Base-by-base conservation (phyloP, 2,329 filamentous ascomycete genomes). In the Nothophoma quercina region DNA sequence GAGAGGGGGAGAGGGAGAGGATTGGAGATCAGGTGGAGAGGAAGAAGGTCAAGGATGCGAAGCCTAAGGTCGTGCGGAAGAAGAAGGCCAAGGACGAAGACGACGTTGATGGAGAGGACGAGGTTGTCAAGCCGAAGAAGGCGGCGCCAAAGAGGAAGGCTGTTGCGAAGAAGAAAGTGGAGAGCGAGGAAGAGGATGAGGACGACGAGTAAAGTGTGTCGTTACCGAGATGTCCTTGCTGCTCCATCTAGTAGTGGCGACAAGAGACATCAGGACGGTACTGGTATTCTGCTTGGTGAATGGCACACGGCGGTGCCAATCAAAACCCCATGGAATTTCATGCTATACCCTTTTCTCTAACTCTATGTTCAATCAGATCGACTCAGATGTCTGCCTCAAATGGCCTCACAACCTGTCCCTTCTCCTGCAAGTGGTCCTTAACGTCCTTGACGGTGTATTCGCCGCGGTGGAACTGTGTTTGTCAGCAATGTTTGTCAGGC, bases 361-460 rank as follows among this genome's bases (percentile, higher is more conserved):
- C n/a, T n/a, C n/a, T n/a, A n/a, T n/a, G n/a, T n/a, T n/a, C 16
- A 19, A 15, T 7, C 4, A 8, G n/a, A 13, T 26, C 16, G 7
- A 16, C 36, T 32, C 50, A 67, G 47, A 70, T 60, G 10, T 62
- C 62, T 7, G 59, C 49, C 28, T 97, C 93, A 67, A 89, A 91
- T 51, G 86, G 84, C 58, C 95, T 83, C n/a, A 97, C 88, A 51
- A 91, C 74, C 51, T 96, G 80, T 0, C 90, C 90, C 68, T 87
- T 85, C 28, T 83, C 80, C 19, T 81, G 80, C 53, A 99, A 75
- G 68, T 90, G 84, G 53, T 96, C 88, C 77, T 99, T 99, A 39
- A 99, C 95, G 69, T 98, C 88, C 73, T 87, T 88, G 13, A 99
- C 93, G 0, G 93, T 96, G 75, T 93, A 99, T 78, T 99, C 93